A percentile compares a stretch with the other conserved stretches of the same genome.
Conservation (phyloP, 108 stramenopile genomes). For the Aurantiochytrium sp. region DNA sequence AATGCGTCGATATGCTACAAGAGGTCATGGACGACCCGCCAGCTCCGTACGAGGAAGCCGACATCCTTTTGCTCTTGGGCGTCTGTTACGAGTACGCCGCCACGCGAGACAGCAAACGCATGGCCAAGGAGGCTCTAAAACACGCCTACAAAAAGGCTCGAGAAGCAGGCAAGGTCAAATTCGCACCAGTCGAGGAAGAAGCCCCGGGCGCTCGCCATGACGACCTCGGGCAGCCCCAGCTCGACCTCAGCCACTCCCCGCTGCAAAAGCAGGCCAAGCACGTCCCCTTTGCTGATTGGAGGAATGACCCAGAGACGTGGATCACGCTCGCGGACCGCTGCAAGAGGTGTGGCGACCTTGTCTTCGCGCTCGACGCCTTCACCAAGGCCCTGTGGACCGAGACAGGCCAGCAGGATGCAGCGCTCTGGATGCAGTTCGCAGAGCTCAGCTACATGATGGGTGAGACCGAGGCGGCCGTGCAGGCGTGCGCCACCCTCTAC, state of each 20-base stretch:
- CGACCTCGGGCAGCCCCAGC: background rate
- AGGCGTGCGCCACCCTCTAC: background rate
- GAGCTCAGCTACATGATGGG: background rate
- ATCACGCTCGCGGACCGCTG: background rate
- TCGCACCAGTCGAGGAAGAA: background rate
- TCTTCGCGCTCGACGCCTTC: background rate
- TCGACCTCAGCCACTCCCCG: background rate
- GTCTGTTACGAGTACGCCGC: background rate
- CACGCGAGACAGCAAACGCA: background rate
- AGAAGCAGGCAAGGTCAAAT: background rate
- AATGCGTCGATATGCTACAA: background rate
- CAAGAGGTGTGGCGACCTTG: background rate
- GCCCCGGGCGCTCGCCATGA: too few relatives aligned
- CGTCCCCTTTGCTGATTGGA: background rate
- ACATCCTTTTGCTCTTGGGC: background rate
- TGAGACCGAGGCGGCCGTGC: background rate
- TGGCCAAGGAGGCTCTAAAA: background rate
- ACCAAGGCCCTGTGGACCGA: conserved; percentile 25
- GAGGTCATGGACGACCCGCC: background rate
- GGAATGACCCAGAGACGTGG: conserved; percentile 1
- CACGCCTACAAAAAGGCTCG: background rate
- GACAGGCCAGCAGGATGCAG: background rate
- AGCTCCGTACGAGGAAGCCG: background rate
- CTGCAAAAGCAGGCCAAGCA: background rate
- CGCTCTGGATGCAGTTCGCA: conserved; percentile 6